phyloP scores from a whole-genome alignment of 2,329 filamentous ascomycete genomes.

The Pyrenophora teres region DNA sequence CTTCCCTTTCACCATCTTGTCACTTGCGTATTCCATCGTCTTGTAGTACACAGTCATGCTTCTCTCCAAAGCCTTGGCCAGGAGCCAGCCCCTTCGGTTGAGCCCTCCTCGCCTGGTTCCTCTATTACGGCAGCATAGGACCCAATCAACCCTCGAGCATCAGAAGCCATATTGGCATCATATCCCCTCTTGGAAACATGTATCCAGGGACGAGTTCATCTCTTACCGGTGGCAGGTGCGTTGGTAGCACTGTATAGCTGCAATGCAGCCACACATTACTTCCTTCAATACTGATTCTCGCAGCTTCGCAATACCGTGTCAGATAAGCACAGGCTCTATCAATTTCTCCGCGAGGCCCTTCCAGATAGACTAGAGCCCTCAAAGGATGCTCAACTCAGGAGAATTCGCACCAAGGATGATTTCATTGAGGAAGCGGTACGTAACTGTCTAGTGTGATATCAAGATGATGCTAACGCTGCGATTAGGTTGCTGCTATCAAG shows the following conservation, averaged over 20 bases:
- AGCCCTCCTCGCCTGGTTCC: not conserved
- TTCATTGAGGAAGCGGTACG: conserved; percentile 59
- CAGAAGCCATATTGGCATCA: conserved; percentile 56
- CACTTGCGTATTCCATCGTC: no score
- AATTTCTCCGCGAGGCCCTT: conserved; percentile 57
- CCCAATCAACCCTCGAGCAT: conserved; percentile 16
- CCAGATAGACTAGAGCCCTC: conserved; percentile 55
- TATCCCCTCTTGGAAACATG: conserved; percentile 56
- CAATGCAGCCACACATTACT: not conserved
- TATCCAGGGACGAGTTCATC: conserved; percentile 56
- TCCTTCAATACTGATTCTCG: not conserved
- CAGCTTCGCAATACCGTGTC: conserved; percentile 59
- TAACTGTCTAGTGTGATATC: not conserved
- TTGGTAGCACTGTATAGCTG: conserved; percentile 12
- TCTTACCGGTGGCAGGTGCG: conserved; percentile 62
- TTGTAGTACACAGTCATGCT: conserved; percentile 8
- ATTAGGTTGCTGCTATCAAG: conserved; percentile 53
- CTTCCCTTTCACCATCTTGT: not conserved
- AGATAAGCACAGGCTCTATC: conserved; percentile 52
- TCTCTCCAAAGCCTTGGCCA: not conserved
- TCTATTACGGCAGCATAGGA: conserved; percentile 5
- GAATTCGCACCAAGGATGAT: conserved; percentile 55
- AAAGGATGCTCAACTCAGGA: conserved; percentile 34
- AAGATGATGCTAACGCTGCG: not conserved
- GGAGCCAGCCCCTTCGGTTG: conserved; percentile 1